phyloP scores from a whole-genome alignment of 768 basidiomycete species.

The Mycena rebaudengoi region DNA sequence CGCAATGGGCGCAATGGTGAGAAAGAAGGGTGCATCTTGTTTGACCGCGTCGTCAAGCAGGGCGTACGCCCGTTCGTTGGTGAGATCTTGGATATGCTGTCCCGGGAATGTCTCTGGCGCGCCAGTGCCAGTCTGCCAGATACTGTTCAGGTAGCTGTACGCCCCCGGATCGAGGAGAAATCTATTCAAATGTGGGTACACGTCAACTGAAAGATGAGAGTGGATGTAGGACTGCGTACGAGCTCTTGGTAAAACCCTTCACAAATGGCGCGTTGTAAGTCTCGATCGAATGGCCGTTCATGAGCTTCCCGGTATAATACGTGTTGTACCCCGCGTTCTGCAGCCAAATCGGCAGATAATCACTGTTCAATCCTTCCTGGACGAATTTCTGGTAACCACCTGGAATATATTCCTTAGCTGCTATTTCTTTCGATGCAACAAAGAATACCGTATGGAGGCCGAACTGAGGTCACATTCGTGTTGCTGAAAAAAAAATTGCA shows the following conservation, averaged over 20 bases:
- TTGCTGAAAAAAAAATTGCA: not conserved
- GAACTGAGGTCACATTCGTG: not conserved
- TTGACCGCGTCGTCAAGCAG: not conserved
- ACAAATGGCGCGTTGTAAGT: not conserved
- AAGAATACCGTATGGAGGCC: not conserved
- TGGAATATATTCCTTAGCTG: not conserved
- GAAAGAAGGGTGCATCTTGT: not conserved
- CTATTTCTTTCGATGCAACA: not conserved
- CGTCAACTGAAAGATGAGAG: too few relatives aligned
- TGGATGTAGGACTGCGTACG: too few relatives aligned
- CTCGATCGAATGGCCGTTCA: not conserved
- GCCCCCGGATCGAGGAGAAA: not conserved
- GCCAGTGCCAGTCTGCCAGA: not conserved
- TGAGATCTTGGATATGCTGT: not conserved
- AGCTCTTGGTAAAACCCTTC: not conserved
- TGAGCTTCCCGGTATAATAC: not conserved
- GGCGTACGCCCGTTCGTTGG: not conserved
- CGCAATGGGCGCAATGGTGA: not conserved
- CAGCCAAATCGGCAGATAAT: not conserved
- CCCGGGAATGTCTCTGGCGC: not conserved
- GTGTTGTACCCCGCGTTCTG: conserved; percentile 1
- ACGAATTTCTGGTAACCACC: not conserved
- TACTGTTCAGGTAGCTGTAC: not conserved
- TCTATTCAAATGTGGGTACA: not conserved
- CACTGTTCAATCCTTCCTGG: not conserved